These are phyloP conservation scores for Syzygium syzygioides DNA, from an alignment of 441 rosid genomes.

Conservation along the genomic window DNA sequence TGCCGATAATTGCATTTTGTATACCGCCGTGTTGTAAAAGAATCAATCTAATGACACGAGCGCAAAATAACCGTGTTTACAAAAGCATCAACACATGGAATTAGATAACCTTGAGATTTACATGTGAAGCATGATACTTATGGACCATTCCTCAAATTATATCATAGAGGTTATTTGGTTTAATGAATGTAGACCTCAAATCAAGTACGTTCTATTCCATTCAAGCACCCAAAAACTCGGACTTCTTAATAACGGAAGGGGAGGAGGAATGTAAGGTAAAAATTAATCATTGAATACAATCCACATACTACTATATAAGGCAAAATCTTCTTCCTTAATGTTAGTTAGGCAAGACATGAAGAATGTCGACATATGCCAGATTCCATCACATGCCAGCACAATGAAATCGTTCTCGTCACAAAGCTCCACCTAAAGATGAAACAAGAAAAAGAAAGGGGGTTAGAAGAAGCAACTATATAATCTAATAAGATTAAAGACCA, in stretches of 20 bases:
- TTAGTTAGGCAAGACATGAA: neutral
- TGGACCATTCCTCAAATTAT: neutral
- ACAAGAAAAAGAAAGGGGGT: neutral
- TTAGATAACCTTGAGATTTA: neutral
- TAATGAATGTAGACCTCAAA: neutral
- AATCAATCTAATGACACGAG: neutral
- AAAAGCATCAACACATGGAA: neutral
- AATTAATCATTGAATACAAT: neutral
- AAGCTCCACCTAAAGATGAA: conserved; percentile 66
- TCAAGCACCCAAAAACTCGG: neutral
- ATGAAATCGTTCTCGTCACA: conserved; percentile 88
- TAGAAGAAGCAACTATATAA: neutral
- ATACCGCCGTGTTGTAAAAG: neutral
- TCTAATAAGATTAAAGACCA: neutral
- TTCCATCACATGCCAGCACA: conserved; percentile 95
- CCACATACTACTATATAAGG: neutral
- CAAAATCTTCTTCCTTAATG: neutral
- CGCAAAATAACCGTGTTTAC: neutral
- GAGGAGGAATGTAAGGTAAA: neutral
- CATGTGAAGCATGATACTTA: neutral
- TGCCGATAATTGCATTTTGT: neutral
- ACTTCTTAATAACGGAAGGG: neutral
- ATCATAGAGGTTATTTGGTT: neutral
- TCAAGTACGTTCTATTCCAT: neutral
- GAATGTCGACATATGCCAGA: conserved; percentile 29